phyloP scores from a whole-genome alignment of 495 filamentous ascomycete species.

The Parathielavia hyrcaniae region DNA sequence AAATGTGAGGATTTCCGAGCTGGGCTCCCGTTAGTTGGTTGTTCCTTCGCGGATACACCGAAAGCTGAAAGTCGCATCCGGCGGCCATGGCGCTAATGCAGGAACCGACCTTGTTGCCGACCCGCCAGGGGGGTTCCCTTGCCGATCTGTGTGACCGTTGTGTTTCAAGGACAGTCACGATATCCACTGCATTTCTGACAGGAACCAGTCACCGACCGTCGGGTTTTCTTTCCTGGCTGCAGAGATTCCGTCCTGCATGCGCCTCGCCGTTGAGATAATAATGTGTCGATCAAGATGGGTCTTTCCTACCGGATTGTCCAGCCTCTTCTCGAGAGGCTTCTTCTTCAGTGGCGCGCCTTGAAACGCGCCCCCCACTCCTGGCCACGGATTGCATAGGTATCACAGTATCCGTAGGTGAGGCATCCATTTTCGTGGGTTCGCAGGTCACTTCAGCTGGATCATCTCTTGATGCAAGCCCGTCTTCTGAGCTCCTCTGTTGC shows the following conservation, averaged over 20 bases:
- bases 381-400: too few species aligned
- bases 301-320: background rate
- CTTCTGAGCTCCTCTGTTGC: too few species aligned
- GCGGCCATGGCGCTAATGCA: constrained; percentile 15
- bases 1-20: too few species aligned
- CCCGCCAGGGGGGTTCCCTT: background rate
- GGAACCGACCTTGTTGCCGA: background rate
- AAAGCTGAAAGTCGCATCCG: background rate
- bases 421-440: background rate
- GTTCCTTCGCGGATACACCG: too few species aligned
- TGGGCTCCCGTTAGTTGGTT: too few species aligned
- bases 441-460: constrained; percentile 2
- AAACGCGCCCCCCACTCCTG: too few species aligned
- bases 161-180: background rate
- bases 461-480: constrained; percentile 6
- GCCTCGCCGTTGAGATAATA: background rate
- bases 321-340: background rate
- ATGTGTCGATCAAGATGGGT: background rate
- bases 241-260: background rate
- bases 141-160: constrained; percentile 3
- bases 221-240: background rate
- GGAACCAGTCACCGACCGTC: background rate
- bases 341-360: background rate
- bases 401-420: background rate
- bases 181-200: too few species aligned